phyloP scores from a whole-genome alignment of 2,329 filamentous ascomycete genomes.

The Colletotrichum camelliae region DNA sequence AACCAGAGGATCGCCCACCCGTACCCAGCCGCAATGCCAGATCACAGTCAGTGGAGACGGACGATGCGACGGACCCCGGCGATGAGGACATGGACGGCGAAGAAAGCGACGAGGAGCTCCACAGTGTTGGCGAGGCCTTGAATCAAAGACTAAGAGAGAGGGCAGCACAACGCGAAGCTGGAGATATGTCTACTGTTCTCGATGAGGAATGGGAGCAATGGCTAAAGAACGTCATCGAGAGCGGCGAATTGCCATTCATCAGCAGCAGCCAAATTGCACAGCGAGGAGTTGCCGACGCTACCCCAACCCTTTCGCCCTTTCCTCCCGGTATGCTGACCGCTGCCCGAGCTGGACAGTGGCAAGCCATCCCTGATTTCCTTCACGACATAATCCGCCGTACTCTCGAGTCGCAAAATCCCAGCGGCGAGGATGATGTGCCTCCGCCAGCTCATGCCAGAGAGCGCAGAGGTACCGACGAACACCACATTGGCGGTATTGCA shows the following conservation, averaged over 20 bases:
- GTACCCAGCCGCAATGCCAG: not conserved
- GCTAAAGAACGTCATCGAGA: slow-evolving; percentile 73
- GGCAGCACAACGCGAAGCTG: slow-evolving; percentile 66
- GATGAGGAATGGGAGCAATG: slow-evolving; percentile 79
- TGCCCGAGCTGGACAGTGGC: slow-evolving; percentile 62
- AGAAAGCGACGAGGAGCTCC: slow-evolving; percentile 58
- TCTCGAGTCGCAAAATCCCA: slow-evolving; percentile 42
- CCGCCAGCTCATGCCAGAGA: not conserved
- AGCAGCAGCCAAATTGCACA: slow-evolving; percentile 44
- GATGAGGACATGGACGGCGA: slow-evolving; percentile 51
- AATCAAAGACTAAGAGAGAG: slow-evolving; percentile 71
- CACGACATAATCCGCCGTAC: slow-evolving; percentile 57
- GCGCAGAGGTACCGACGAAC: slow-evolving; percentile 16
- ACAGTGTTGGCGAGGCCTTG: slow-evolving; percentile 65
- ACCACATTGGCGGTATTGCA: not conserved
- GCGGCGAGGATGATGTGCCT: not conserved
- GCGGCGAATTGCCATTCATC: slow-evolving; percentile 58
- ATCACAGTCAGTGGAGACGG: slow-evolving; percentile 12
- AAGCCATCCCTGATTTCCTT: slow-evolving; percentile 61
- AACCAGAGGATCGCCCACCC: slow-evolving; percentile 37
- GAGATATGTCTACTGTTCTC: slow-evolving; percentile 62
- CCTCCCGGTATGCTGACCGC: slow-evolving; percentile 58
- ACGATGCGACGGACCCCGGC: not conserved
- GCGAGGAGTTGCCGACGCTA: slow-evolving; percentile 38
- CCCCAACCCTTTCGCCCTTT: slow-evolving; percentile 42